These are phyloP conservation scores for Juncus inflexus DNA, from an alignment of 176 grass and related monocot species.

Conservation along the genomic window DNA sequence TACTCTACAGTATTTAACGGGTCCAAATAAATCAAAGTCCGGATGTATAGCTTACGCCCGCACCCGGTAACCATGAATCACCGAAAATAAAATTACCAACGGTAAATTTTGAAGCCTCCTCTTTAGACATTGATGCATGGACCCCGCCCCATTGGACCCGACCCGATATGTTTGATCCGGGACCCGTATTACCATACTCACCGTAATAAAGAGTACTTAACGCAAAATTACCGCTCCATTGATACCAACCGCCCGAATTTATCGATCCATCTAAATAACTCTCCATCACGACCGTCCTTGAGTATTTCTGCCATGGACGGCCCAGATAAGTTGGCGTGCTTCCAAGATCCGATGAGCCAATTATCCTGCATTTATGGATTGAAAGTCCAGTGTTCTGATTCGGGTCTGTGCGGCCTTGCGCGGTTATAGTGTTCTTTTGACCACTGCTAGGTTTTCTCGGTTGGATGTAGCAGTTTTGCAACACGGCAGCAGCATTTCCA, in stretches of 20 bases:
- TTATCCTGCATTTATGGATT: constrained; percentile 54
- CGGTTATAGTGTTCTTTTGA: constrained; percentile 49
- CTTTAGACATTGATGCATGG: constrained; percentile 29
- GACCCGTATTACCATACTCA: constrained; percentile 58
- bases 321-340: constrained; percentile 51
- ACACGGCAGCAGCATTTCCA: constrained; percentile 57
- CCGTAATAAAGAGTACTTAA: constrained; percentile 59
- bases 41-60: constrained; percentile 40
- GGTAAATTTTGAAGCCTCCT: constrained; percentile 46
- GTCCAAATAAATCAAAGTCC: constrained; percentile 32
- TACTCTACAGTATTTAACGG: not conserved
- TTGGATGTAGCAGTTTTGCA: constrained; percentile 57
- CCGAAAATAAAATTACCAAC: constrained; percentile 57
- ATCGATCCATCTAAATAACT: constrained; percentile 42
- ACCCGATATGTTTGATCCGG: constrained; percentile 17
- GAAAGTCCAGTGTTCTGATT: constrained; percentile 81
- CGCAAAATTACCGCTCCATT: constrained; percentile 44
- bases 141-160: constrained; percentile 53
- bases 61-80: constrained; percentile 36
- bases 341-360: constrained; percentile 35
- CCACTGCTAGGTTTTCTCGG: constrained; percentile 12
- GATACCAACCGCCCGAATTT: constrained; percentile 36
- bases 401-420: constrained; percentile 54
- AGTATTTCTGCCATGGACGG: constrained; percentile 59
- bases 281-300: constrained; percentile 46